Evolutionary conservation across 441 rosid species (phyloP).

Genomic region (Erodium moschatum): DNA sequence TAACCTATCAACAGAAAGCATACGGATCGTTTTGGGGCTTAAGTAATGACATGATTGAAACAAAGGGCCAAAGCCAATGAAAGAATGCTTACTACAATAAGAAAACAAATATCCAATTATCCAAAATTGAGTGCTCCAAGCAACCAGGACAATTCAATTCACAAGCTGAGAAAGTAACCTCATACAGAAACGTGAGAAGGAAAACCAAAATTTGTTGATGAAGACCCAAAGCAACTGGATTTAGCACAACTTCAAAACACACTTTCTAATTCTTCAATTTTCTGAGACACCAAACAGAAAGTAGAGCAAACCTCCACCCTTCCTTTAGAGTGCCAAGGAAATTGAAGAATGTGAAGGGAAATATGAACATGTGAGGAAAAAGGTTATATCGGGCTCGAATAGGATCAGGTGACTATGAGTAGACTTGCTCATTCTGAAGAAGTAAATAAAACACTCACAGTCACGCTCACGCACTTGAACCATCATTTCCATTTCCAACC

Average conservation of each 20-base stretch:
- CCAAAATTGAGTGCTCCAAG: neutral
- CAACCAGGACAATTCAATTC: slow-evolving; percentile 7
- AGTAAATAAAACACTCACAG: neutral
- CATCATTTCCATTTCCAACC: slow-evolving; percentile 7
- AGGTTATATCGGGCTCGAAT: no score
- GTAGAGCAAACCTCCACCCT: no score
- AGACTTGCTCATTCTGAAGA: neutral
- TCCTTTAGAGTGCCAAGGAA: no score
- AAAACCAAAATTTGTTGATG: neutral
- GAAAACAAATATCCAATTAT: neutral
- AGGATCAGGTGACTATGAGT: no score
- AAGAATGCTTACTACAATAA: neutral
- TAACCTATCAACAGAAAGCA: neutral
- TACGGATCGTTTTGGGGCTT: neutral
- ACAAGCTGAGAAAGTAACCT: neutral
- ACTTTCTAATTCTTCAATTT: no score
- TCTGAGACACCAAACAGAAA: no score
- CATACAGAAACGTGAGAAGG: neutral
- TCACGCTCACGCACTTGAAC: neutral
- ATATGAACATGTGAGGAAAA: no score
- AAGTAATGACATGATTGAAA: neutral
- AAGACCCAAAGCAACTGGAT: neutral
- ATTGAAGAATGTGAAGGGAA: no score
- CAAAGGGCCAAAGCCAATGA: neutral
- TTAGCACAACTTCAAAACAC: no score